A percentile compares a stretch with the other conserved stretches of the same genome.
Conservation (phyloP, 2,329 filamentous ascomycete species). For the Ceratocystis smalleyi region DNA sequence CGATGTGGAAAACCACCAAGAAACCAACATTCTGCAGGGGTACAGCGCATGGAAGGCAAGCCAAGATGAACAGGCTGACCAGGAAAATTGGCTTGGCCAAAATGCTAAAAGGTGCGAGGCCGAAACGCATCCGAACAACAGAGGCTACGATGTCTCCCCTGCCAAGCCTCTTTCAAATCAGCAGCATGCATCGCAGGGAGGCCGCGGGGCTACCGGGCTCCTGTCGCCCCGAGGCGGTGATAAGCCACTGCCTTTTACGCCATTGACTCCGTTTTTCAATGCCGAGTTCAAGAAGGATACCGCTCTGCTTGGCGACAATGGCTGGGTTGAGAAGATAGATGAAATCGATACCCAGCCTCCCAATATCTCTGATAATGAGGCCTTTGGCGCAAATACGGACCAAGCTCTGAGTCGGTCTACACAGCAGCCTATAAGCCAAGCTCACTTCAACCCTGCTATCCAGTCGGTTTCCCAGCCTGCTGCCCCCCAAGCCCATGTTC, state of each 20-base stretch:
- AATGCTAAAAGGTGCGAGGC: not conserved
- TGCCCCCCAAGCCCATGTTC: not conserved
- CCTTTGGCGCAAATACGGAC: not conserved
- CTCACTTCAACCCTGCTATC: not conserved
- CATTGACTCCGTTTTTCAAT: conserved; percentile 30
- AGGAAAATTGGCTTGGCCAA: not conserved
- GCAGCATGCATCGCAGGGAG: not conserved
- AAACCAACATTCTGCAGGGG: conserved; percentile 8
- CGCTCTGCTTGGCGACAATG: conserved; percentile 38
- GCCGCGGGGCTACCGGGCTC: not conserved
- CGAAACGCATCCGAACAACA: not conserved
- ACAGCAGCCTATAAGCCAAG: not conserved
- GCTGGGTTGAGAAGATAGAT: conserved; percentile 38
- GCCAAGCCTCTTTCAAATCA: not conserved
- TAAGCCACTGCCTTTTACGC: conserved; percentile 25
- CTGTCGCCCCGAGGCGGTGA: not conserved
- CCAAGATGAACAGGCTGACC: not conserved
- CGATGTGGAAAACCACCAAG: not conserved
- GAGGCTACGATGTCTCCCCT: not conserved
- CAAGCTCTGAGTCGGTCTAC: not conserved
- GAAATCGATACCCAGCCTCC: not conserved
- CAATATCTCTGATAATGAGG: not conserved
- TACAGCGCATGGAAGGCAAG: conserved; percentile 9
- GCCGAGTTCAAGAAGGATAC: conserved; percentile 31
- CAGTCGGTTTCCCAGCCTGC: not conserved